These are phyloP conservation scores for Tricholoma terreum DNA, from an alignment of 768 basidiomycete genomes.

Conservation along the genomic window DNA sequence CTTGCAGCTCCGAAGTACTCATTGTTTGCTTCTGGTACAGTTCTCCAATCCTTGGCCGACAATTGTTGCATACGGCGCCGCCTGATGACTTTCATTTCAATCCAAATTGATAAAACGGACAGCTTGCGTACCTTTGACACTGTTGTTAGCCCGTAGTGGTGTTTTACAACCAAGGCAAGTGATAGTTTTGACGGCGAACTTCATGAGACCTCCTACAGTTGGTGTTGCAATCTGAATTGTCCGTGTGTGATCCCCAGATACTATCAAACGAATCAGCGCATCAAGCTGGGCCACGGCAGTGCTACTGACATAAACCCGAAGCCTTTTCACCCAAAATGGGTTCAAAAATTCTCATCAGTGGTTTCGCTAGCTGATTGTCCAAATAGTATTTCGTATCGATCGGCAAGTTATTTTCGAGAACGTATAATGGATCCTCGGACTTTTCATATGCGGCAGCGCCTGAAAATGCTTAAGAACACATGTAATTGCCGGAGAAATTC, in stretches of 20 bases:
- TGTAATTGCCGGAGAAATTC: not conserved
- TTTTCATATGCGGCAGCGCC: constrained; percentile 98
- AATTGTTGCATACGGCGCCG: constrained; percentile 94
- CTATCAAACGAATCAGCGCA: constrained; percentile 37
- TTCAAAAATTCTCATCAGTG: constrained; percentile 96
- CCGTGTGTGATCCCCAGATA: constrained; percentile 94
- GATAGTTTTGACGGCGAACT: constrained; percentile 93
- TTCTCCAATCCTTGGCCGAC: constrained; percentile 79
- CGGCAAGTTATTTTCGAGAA: constrained; percentile 95
- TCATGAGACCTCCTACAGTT: constrained; percentile 95
- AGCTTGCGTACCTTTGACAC: constrained; percentile 54
- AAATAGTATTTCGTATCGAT: constrained; percentile 98
- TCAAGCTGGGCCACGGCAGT: constrained; percentile 1
- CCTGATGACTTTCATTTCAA: constrained; percentile 41
- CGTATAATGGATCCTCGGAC: constrained; percentile 96
- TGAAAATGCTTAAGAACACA: constrained; percentile 22
- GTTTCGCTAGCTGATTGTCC: constrained; percentile 96
- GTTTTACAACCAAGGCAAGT: constrained; percentile 98
- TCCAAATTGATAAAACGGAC: not conserved
- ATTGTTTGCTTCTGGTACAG: constrained; percentile 89
- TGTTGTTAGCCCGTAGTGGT: constrained; percentile 73
- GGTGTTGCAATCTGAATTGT: constrained; percentile 96
- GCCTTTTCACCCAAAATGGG: constrained; percentile 95
- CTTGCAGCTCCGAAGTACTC: constrained; percentile 74
- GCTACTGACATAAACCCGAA: constrained; percentile 64